Base-by-base conservation (phyloP, 176 grass and related monocot species). In the Neostapfia colusana region DNA sequence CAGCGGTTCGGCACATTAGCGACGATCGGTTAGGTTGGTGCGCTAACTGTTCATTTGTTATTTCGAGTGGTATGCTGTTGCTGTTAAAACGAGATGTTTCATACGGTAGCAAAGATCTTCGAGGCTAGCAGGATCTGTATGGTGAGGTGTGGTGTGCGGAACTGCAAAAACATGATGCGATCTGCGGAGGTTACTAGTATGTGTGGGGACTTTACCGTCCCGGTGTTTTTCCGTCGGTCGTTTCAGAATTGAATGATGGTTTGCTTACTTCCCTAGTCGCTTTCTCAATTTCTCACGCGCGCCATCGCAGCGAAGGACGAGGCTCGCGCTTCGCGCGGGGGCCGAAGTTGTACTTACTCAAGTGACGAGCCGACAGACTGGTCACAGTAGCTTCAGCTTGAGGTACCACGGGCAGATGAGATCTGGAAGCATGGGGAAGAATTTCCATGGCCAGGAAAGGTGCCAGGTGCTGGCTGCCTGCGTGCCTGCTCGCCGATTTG, bases 1-100 rank as follows among this genome's bases (percentile, higher is more conserved):
- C 82, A 89, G 65, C 46, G 68, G 26, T n/a, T 26, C 63, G 9
- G 18, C 66, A 4, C 90, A 85, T 68, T 95, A 86, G 74, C 20
- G 13, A 74, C 51, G 25, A 42, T 65, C 21, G 28, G 8, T 72
- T 74, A 79, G 62, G 25, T 88, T 63, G 24, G 38, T 18, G 16
- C 14, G 23, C 63, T 69, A 18, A 55, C 44, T 63, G 62, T 76
- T 28, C 11, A 20, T 14, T 31, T 8, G 1, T 1, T 35, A 51
- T 63, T 73, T n/a, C 31, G 17, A 14, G 45, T 38, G 34, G 43
- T 64, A 58, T 6, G 70, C 6, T 41, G 70, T 31, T 31, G 31
- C 31, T 49, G 62, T 50, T 73, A 4, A 31, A 31, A 31, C 40
- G 4, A 20, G 26, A 21, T 48, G 15, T 61, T 46, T 76, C 24